Base-by-base conservation (phyloP, 495 filamentous ascomycete genomes). In the Neurospora africana region DNA sequence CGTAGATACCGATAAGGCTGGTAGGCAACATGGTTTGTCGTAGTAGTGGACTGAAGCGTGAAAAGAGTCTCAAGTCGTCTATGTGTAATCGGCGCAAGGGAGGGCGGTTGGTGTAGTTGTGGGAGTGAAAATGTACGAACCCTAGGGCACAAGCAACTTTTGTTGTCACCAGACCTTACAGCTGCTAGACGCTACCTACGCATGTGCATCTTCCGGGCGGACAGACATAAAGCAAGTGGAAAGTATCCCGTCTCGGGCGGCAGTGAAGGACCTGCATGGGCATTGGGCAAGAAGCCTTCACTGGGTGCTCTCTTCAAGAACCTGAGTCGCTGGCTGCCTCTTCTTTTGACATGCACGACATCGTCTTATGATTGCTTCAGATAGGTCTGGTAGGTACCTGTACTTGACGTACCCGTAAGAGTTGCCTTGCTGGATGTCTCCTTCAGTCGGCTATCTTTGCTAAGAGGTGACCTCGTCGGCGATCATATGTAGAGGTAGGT, bases 1-100 rank as follows among this genome's bases (percentile, higher is more conserved):
- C 75, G 74, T 86, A 86, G 43, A 77, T 82, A 69, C 80, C 80
- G 73, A 80, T 74, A 11, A 86, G 76, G 19, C n/a, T 44, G 19
- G 41, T n/a, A 8, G 41, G 41, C 41, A 44, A n/a, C 41, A 44
- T n/a, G 1, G 2, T 44, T 44, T 44, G 19, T 44, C 19, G 41
- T n/a, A 2, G 19, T n/a, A 10, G 2, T n/a, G 41, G 19, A n/a
- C 41, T 44, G 41, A n/a, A 9, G n/a, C 40, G 40, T 41, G 6
- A 8, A n/a, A n/a, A 44, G 5, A 19, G 41, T n/a, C 19, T n/a
- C 19, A n/a, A 44, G 2, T 44, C 19, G 41, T n/a, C 7, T 4
- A n/a, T 44, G 7, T n/a, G 17, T n/a, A n/a, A n/a, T 44, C 41
- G 19, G 8, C 17, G 7, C 8, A 8, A 9, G 7, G 7, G 19